phyloP scores from a whole-genome alignment of 805 yeast genomes.

The Ogataea polymorpha region DNA sequence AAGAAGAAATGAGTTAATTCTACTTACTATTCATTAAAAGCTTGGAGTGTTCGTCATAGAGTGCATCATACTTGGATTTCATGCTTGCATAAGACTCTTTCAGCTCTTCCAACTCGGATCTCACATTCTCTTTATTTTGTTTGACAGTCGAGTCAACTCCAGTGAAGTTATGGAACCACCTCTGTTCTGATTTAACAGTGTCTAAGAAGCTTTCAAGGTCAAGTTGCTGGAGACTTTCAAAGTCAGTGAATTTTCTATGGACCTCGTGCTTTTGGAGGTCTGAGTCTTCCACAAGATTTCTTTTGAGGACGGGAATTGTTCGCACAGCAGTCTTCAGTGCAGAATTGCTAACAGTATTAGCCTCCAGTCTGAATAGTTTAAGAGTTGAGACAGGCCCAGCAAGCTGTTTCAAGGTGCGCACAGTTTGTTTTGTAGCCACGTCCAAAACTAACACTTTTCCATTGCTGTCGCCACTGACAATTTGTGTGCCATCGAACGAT shows the following conservation, averaged over 20 bases:
- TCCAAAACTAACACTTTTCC: slow-evolving; percentile 73
- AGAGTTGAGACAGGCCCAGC: slow-evolving; percentile 28
- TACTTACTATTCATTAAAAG: slow-evolving; percentile 25
- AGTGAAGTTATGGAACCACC: slow-evolving; percentile 45
- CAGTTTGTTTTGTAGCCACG: slow-evolving; percentile 63
- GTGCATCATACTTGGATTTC: slow-evolving; percentile 56
- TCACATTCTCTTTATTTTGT: slow-evolving; percentile 30
- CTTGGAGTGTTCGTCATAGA: slow-evolving; percentile 48
- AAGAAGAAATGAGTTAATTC: slow-evolving; percentile 11
- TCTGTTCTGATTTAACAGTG: slow-evolving; percentile 48
- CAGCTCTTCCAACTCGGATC: slow-evolving; percentile 46
- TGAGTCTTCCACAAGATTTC: slow-evolving; percentile 46
- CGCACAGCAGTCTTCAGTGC: slow-evolving; percentile 35
- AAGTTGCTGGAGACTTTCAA: slow-evolving; percentile 20
- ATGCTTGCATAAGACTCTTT: slow-evolving; percentile 58
- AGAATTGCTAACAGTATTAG: slow-evolving; percentile 21
- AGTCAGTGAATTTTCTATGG: slow-evolving; percentile 34
- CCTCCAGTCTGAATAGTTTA: slow-evolving; percentile 18
- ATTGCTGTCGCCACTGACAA: slow-evolving; percentile 69
- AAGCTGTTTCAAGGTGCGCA: slow-evolving; percentile 47
- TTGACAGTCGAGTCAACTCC: slow-evolving; percentile 37
- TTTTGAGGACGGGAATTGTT: slow-evolving; percentile 61
- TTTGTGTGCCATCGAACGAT: slow-evolving; percentile 70
- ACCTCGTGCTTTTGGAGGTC: slow-evolving; percentile 44
- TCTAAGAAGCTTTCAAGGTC: slow-evolving; percentile 51